A percentile compares a stretch with the other conserved stretches of the same genome.
Conservation (phyloP, 371 early-diverging fungal species). For the Mortierella sp. region DNA sequence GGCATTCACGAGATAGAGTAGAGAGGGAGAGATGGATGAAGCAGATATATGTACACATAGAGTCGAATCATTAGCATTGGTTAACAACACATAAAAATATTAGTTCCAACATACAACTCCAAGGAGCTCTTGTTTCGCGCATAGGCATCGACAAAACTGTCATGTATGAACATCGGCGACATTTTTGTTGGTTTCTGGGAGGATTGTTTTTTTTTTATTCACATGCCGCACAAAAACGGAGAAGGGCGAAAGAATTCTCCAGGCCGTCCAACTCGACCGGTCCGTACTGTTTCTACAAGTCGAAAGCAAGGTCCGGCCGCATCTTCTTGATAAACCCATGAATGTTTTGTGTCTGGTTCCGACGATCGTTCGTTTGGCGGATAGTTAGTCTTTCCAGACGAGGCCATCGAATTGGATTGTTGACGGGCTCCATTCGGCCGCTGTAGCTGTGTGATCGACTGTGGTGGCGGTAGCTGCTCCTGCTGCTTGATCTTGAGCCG, state of each 20-base stretch:
- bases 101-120: not conserved
- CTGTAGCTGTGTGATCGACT: not conserved
- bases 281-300: not conserved
- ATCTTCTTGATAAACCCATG: constrained; percentile 15
- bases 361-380: constrained; percentile 5
- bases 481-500: not conserved
- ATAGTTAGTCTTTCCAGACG: not conserved
- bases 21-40: not conserved
- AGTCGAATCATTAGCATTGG: constrained; percentile 9
- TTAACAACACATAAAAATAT: not conserved
- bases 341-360: constrained; percentile 10
- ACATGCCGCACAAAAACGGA: not conserved
- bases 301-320: not conserved
- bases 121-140: not conserved
- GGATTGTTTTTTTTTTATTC: not conserved
- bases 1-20: not conserved
- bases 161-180: not conserved
- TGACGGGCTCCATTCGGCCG: not conserved
- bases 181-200: not conserved
- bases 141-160: too few species aligned
- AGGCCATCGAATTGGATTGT: constrained; percentile 5
- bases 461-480: not conserved
- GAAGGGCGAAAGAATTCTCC: not conserved
- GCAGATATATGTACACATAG: constrained; percentile 7
- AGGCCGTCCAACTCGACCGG: not conserved